Evolutionary conservation across 2,329 filamentous ascomycete genomes (phyloP), one percentile per base, ranked within the genome.

Genomic region (Calcarisporium arbuscula): DNA sequence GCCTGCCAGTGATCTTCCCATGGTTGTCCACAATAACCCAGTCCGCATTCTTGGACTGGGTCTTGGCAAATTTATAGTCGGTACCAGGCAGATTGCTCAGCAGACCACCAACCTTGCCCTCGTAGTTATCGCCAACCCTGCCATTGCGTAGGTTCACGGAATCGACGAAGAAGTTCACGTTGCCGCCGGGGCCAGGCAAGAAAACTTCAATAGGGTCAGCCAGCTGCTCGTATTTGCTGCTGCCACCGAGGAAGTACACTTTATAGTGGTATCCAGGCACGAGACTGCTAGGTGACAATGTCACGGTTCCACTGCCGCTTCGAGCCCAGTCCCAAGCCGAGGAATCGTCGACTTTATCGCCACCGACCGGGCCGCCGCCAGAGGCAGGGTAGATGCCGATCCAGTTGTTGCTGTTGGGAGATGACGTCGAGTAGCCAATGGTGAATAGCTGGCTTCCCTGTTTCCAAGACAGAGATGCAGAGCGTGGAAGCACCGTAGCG

Each of bases 201-300:
- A 34, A 40, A 16, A 63, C 47, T 14, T 46, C 38, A 20, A 59
- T 36, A 4, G 60, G 55, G 7, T 52, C 39, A 3, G 56, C 50
- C 4, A 64, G 46, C 47, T 51, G 57, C 27, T 43, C 45, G 44
- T 62, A 63, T 9, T n/a, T n/a, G n/a, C 51, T 55, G 26, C 53
- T 51, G 8, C 45, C 35, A 4, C 50, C 50, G 12, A 62, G 48
- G 30, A 60, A 58, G 41, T 49, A 62, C 3, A 54, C 60, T 12
- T 47, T 50, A 44, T 60, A 64, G 12, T 44, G 43, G 3, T 10
- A 25, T 4, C 58, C 57, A 4, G 45, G 43, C 12, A 44, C 39
- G 0, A 61, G 42, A 4, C 33, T 39, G 3, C 22, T 32, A 6
- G 42, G 38, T 6, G 46, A 32, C 2, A 63, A 23, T 5, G 34